These are phyloP conservation scores for Podila minutissima DNA, from an alignment of 192 early-diverging fungal genomes.

Conservation along the genomic window DNA sequence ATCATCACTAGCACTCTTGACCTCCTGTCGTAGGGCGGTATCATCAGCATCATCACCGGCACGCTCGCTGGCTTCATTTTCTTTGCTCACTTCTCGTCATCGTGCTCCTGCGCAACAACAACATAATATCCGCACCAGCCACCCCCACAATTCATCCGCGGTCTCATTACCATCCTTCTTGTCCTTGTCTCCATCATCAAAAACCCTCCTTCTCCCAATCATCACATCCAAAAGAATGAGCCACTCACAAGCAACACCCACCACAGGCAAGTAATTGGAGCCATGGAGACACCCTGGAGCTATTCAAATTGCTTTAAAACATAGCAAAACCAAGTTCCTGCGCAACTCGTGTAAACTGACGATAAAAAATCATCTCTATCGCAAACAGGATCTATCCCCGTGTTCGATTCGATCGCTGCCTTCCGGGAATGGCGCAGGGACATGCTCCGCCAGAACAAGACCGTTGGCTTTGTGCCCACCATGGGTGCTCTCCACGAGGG, in stretches of 20 bases:
- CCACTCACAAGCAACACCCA: neutral
- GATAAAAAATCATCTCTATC: neutral
- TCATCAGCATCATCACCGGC: too few species aligned
- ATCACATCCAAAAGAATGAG: constrained; percentile 4
- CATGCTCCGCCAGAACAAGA: constrained; percentile 58
- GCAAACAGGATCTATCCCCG: constrained; percentile 28
- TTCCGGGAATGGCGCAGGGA: constrained; percentile 76
- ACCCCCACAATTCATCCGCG: neutral
- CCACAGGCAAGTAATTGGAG: constrained; percentile 2
- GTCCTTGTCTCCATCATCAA: neutral
- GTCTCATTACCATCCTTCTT: neutral
- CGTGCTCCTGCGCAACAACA: too few species aligned
- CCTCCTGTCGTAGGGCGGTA: too few species aligned
- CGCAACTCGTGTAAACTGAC: neutral
- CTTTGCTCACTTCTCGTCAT: too few species aligned
- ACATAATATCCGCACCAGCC: neutral
- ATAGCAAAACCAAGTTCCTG: neutral
- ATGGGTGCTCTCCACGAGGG: constrained; percentile 98
- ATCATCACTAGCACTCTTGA: too few species aligned
- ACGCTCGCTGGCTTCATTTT: too few species aligned
- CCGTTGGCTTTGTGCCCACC: constrained; percentile 96
- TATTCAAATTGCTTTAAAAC: neutral
- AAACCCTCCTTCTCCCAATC: neutral
- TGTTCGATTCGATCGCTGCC: constrained; percentile 80
- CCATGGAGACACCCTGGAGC: too few species aligned